Base-by-base conservation (phyloP, 768 basidiomycete genomes). In the Suillus americanus region DNA sequence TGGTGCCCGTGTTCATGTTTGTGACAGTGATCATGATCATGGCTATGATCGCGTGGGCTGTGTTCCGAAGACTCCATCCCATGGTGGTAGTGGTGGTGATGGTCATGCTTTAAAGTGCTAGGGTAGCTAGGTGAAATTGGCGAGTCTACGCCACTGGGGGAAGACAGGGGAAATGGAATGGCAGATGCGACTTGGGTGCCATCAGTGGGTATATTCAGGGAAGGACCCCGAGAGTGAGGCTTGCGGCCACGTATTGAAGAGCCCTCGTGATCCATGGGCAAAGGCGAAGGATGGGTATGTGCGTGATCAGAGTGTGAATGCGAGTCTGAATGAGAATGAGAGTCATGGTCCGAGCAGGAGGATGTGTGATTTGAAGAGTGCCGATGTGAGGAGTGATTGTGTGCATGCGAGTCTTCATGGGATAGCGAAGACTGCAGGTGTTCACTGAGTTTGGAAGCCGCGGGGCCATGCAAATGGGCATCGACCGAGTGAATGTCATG, bases 61-160 rank as follows among this genome's bases (percentile, higher is more conserved):
- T 63, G 38, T 28, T 62, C 62, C 20, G 25, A 62, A 60, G 62
- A 40, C 18, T 57, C 65, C 68, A 63, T 51, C 43, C 68, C 62
- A 41, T 71, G 66, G 25, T 76, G 66, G 23, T 73, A 71, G 28
- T 65, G 71, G 48, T 75, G 79, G 71, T 85, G 84, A 23, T 77
- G 76, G 66, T 85, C 84, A 65, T 80, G 79, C 35, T 80, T 81
- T 62, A 86, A 81, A 56, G 79, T 81, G 60, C 73, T 77, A n/a
- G 74, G 74, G 74, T 91, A 90, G 65, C 68, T 85, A 0, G 89
- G 90, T 1, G 90, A 91, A 28, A 90, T 75, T 0, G 89, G 90
- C 1, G 88, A 86, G 56, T 74, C 72, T 25, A 71, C 65, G 18
- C 64, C 65, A 38, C 33, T 63, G 5, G 70, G 73, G 66, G 68